phyloP scores from a whole-genome alignment of 768 basidiomycete species.

The Mycena latifolia region DNA sequence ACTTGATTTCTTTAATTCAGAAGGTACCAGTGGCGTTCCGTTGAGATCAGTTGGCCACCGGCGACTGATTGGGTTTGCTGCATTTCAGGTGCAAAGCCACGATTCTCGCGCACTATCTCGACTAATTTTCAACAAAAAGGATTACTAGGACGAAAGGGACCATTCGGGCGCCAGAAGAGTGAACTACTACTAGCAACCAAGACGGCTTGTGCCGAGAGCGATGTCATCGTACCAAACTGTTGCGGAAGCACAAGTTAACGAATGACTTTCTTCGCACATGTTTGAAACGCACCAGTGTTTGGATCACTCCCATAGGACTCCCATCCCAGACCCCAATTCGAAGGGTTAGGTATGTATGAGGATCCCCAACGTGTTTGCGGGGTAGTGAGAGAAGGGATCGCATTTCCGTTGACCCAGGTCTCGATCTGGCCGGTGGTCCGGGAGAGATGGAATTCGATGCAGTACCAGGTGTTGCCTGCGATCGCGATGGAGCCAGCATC shows the following conservation, averaged over 20 bases:
- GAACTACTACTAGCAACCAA: conserved; percentile 37
- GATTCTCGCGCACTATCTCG: conserved; percentile 26
- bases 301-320: conserved; percentile 36
- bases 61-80: conserved; percentile 20
- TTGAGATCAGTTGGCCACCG: conserved; percentile 21
- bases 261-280: conserved; percentile 20
- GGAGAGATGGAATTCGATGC: conserved; percentile 39
- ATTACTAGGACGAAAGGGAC: conserved; percentile 27
- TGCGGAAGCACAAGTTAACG: conserved; percentile 25
- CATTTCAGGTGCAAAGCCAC: conserved; percentile 24
- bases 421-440: conserved; percentile 35
- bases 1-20: conserved; percentile 21
- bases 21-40: conserved; percentile 19
- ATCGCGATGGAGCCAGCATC: conserved; percentile 36
- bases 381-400: conserved; percentile 34
- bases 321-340: conserved; percentile 38
- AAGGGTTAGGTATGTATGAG: conserved; percentile 35
- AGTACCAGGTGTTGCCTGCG: conserved; percentile 38
- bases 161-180: conserved; percentile 24
- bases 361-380: conserved; percentile 38
- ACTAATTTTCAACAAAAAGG: conserved; percentile 25
- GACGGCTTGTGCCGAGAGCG: conserved; percentile 36
- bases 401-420: conserved; percentile 36
- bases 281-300: conserved; percentile 35
- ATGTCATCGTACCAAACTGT: conserved; percentile 39